Evolutionary conservation across 225 moss, liverwort and hornwort genomes (phyloP).

Genomic region (Pseudoscleropodium purum): DNA sequence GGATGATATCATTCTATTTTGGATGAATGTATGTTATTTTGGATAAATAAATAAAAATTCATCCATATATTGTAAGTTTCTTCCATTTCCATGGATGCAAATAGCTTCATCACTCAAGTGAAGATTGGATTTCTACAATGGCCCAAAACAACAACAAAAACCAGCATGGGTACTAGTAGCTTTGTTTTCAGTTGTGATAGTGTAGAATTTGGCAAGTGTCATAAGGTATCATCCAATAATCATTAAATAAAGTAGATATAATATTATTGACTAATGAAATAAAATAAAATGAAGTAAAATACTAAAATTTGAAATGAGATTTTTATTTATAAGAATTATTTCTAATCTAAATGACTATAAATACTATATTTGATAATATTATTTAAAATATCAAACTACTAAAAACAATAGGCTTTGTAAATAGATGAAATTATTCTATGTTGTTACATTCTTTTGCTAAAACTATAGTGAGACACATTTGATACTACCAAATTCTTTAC

Average conservation of each 20-base stretch:
- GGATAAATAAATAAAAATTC: too few relatives aligned
- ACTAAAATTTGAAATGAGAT: background rate
- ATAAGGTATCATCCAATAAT: background rate
- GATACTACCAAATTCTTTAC: background rate
- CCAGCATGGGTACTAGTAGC: rapidly evolving
- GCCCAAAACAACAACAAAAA: too few relatives aligned
- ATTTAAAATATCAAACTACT: background rate
- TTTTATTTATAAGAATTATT: background rate
- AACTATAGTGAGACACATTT: background rate
- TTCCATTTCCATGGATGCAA: too few relatives aligned
- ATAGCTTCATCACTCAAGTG: too few relatives aligned
- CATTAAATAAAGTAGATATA: background rate
- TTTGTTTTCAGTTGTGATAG: background rate
- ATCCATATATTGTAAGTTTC: too few relatives aligned
- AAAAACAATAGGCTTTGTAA: background rate
- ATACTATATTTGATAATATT: background rate
- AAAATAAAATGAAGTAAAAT: background rate
- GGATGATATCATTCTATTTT: too few relatives aligned
- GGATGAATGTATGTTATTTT: too few relatives aligned
- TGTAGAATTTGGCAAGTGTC: background rate
- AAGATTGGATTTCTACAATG: too few relatives aligned
- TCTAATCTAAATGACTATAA: too few relatives aligned
- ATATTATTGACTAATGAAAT: background rate
- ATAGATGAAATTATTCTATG: background rate
- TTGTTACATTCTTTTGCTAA: background rate